Conservation (phyloP, 306 rosid genomes). For the Lagenaria siceraria region DNA sequence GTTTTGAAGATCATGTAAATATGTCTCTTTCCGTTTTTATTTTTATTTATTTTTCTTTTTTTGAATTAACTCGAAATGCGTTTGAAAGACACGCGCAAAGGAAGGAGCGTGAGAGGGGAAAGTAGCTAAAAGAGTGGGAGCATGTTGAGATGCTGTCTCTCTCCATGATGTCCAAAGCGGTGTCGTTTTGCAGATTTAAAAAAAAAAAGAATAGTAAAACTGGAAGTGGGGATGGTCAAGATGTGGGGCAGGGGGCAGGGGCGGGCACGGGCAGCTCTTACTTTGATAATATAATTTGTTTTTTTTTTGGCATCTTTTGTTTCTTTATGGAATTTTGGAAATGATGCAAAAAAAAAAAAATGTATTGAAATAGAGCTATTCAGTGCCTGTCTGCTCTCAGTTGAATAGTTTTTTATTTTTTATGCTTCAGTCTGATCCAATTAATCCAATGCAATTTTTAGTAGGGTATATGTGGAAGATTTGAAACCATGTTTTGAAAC, state of each 20-base stretch:
- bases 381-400: slow-evolving; percentile 1
- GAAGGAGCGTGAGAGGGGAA: neutral
- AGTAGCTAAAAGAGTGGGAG: neutral
- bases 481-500: no score
- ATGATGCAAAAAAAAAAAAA: neutral
- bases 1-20: slow-evolving; percentile 1
- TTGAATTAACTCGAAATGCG: neutral
- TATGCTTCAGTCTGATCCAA: no score
- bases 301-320: neutral
- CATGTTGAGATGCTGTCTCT: slow-evolving; percentile 4
- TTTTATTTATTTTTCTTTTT: neutral
- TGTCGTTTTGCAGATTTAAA: neutral
- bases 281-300: neutral
- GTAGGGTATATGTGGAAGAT: no score
- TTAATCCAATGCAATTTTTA: no score
- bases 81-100: neutral
- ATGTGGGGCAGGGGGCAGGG: neutral
- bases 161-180: neutral
- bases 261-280: neutral
- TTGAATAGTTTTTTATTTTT: neutral
- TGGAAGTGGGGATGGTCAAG: neutral
- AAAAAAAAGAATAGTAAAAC: neutral
- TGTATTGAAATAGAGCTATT: neutral
- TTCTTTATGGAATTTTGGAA: neutral
- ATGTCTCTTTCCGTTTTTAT: neutral